phyloP scores from a whole-genome alignment of 2,329 filamentous ascomycete species.

The Plectosphaerella plurivora region DNA sequence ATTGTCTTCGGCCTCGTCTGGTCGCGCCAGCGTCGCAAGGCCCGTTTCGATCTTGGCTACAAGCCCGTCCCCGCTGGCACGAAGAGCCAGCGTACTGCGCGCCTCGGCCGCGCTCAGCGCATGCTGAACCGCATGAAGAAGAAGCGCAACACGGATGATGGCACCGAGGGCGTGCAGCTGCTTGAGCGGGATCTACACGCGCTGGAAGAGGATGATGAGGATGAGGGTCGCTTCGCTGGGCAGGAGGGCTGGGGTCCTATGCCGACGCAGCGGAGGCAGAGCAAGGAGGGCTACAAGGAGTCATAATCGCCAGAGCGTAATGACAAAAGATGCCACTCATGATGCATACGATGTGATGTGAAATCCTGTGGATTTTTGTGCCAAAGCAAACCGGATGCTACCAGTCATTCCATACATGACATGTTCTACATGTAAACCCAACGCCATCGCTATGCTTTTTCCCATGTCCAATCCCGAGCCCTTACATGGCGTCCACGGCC shows the following conservation, averaged over 20 bases:
- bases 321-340: neutral
- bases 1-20: conserved; percentile 49
- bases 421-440: conserved; percentile 2
- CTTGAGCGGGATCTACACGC: neutral
- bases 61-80: neutral
- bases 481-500: conserved; percentile 33
- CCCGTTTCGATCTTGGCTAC: neutral
- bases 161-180: neutral
- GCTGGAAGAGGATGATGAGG: neutral
- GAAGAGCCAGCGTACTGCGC: neutral
- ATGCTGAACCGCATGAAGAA: neutral
- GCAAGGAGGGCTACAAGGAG: neutral
- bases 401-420: too few species aligned
- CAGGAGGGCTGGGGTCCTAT: neutral
- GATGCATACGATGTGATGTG: too few species aligned
- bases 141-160: neutral
- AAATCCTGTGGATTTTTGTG: too few species aligned
- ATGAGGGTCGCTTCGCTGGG: neutral
- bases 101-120: neutral
- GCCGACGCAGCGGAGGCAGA: neutral
- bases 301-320: neutral
- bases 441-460: conserved; percentile 22
- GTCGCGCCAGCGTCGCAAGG: conserved; percentile 17
- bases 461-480: neutral
- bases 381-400: too few species aligned